Conservation (phyloP, 176 grass and related monocot genomes). For the Rhipidocladum racemiflorum region DNA sequence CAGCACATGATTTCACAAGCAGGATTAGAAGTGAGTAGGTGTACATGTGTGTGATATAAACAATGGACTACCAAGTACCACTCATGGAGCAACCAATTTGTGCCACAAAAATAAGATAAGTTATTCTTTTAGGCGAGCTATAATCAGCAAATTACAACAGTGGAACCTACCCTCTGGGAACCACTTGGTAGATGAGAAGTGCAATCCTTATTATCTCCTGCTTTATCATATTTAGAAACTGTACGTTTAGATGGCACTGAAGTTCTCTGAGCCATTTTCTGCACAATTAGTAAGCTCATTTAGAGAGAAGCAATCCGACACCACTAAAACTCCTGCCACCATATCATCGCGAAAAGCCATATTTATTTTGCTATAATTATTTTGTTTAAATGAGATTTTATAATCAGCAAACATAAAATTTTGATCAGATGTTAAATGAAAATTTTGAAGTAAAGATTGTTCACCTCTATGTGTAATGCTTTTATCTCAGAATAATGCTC, state of each 20-base stretch:
- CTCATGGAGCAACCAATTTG: too few species aligned
- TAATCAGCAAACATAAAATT: background rate
- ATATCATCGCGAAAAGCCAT: background rate
- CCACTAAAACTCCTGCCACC: background rate
- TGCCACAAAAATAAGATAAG: too few species aligned
- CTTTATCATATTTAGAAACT: slow-evolving; percentile 52
- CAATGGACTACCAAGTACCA: too few species aligned
- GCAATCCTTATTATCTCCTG: slow-evolving; percentile 27
- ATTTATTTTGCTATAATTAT: slow-evolving; percentile 18
- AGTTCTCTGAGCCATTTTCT: slow-evolving; percentile 60
- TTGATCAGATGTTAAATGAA: background rate
- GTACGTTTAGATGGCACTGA: slow-evolving; percentile 33
- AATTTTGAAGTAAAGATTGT: slow-evolving; percentile 13
- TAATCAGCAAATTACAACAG: too few species aligned
- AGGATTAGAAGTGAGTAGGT: too few species aligned
- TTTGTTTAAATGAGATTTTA: background rate
- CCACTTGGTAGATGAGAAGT: background rate
- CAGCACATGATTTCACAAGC: too few species aligned
- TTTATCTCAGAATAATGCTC: too few species aligned
- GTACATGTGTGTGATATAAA: too few species aligned
- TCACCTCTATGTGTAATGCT: slow-evolving; percentile 72
- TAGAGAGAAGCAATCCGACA: background rate
- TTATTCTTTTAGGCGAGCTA: too few species aligned
- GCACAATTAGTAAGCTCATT: slow-evolving; percentile 22
- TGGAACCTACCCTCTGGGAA: slow-evolving; percentile 32